Conservation (phyloP, 192 early-diverging fungal species). For the Coemansia sp. region DNA sequence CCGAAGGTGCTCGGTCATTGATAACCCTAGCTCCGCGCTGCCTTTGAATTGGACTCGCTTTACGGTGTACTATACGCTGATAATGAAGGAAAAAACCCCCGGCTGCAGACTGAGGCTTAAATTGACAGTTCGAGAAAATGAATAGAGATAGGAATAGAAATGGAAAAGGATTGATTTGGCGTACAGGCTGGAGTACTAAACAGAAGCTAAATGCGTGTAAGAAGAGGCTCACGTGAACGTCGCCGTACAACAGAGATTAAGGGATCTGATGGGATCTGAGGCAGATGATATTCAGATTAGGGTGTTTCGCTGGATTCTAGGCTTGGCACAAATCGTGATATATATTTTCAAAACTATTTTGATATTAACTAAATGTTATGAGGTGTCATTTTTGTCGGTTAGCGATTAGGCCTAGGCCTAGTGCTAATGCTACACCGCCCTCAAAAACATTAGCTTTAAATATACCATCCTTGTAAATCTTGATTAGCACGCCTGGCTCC, state of each 20-base stretch:
- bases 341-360: background rate
- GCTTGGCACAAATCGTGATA: background rate
- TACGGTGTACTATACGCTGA: background rate
- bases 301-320: background rate
- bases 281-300: background rate
- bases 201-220: background rate
- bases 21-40: background rate
- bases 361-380: background rate
- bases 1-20: conserved; percentile 14
- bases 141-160: background rate
- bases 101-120: background rate
- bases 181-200: background rate
- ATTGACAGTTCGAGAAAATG: background rate
- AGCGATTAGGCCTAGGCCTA: background rate
- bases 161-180: too few relatives aligned
- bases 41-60: background rate
- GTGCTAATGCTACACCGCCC: background rate
- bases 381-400: background rate
- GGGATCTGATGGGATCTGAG: background rate
- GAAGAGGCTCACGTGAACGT: too few relatives aligned
- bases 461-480: background rate
- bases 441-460: background rate
- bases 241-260: background rate
- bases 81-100: background rate
- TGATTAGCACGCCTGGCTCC: background rate